These are phyloP conservation scores for Penicillium dipodomyicola DNA, from an alignment of 495 filamentous ascomycete genomes.

Conservation along the genomic window DNA sequence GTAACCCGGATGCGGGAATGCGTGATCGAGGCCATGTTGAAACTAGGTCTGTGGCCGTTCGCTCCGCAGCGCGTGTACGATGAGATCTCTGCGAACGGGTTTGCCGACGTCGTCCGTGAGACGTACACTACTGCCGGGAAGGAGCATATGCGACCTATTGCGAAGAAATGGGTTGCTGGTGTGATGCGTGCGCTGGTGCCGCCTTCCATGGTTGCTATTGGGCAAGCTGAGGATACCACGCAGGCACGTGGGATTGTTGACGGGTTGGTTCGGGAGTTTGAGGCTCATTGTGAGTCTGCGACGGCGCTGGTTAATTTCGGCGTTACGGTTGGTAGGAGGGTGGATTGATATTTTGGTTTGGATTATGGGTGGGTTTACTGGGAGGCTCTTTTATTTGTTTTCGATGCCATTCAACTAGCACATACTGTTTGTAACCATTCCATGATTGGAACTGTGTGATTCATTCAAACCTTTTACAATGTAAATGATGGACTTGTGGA, in stretches of 20 bases:
- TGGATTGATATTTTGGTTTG: neutral
- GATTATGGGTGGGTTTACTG: neutral
- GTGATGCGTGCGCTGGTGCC: constrained; percentile 21
- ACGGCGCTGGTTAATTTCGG: constrained; percentile 22
- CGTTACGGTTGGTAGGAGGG: constrained; percentile 22
- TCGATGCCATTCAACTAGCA: neutral
- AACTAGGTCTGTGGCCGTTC: constrained; percentile 16
- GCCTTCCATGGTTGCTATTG: constrained; percentile 17
- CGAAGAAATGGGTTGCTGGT: constrained; percentile 18
- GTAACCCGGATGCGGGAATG: constrained; percentile 12
- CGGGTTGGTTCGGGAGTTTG: constrained; percentile 19
- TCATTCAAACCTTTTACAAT: too few species aligned
- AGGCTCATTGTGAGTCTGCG: constrained; percentile 14
- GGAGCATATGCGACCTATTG: constrained; percentile 12
- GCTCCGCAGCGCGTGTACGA: constrained; percentile 18
- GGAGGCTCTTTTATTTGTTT: neutral
- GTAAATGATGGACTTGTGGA: too few species aligned
- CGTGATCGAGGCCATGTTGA: constrained; percentile 16
- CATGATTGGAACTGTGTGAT: too few species aligned
- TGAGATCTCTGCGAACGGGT: constrained; percentile 4
- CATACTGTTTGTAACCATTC: too few species aligned
- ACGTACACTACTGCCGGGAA: constrained; percentile 17
- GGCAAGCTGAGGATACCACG: constrained; percentile 13
- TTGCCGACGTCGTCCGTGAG: constrained; percentile 14
- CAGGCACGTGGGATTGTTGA: constrained; percentile 22